A percentile compares a stretch with the other conserved stretches of the same genome.
These are phyloP conservation scores for Diaporthe eres DNA, from an alignment of 2,329 filamentous ascomycete species.

Conservation along the genomic window DNA sequence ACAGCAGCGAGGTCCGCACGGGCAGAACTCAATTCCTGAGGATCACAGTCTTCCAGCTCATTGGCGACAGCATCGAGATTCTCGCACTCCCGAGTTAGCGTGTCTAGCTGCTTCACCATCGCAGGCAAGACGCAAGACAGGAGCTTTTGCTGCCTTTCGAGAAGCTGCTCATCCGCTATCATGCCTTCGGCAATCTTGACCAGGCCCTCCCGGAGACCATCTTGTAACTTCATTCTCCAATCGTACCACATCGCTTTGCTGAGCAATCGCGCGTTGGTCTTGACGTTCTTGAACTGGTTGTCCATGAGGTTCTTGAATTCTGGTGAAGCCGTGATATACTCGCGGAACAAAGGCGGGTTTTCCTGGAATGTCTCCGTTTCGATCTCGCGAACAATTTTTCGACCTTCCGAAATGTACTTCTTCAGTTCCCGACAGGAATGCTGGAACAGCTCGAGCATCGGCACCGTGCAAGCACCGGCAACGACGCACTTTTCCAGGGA, in stretches of 20 bases:
- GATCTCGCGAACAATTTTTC: constrained; percentile 90
- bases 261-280: constrained; percentile 88
- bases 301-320: constrained; percentile 92
- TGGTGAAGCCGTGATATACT: constrained; percentile 88
- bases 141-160: constrained; percentile 78
- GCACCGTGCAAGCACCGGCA: constrained; percentile 90
- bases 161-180: constrained; percentile 76
- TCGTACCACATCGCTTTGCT: constrained; percentile 99
- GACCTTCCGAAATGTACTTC: constrained; percentile 94
- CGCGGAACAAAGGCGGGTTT: constrained; percentile 90
- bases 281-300: constrained; percentile 97
- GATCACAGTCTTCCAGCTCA: constrained; percentile 84
- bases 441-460: constrained; percentile 94
- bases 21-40: constrained; percentile 81
- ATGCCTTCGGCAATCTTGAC: constrained; percentile 83
- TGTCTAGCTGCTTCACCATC: constrained; percentile 72
- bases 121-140: constrained; percentile 77
- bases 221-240: constrained; percentile 91
- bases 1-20: constrained; percentile 76
- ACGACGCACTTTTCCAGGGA: constrained; percentile 85
- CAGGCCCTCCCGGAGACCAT: constrained; percentile 85
- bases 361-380: constrained; percentile 90
- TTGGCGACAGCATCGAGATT: constrained; percentile 79
- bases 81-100: constrained; percentile 74
- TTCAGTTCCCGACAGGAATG: constrained; percentile 97